These are phyloP conservation scores for Plectosphaerella plurivora DNA, from an alignment of 2,329 filamentous ascomycete species.

Conservation along the genomic window DNA sequence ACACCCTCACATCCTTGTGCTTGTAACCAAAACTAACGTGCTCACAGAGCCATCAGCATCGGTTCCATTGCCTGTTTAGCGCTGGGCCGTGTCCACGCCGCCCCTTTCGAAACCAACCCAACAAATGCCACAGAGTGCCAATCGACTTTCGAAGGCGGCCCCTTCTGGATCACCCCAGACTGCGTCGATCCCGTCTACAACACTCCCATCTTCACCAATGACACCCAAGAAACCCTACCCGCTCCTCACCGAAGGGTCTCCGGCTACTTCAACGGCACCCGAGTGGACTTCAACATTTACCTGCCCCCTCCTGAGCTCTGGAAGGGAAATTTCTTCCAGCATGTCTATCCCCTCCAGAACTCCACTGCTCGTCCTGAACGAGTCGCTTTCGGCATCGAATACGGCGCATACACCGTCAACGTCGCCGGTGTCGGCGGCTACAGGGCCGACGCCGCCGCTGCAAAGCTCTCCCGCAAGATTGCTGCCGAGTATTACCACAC, in stretches of 20 bases:
- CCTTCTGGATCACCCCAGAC: background rate
- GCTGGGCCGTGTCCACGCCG: no score
- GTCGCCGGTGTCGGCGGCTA: slow-evolving; percentile 10
- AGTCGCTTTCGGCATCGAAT: slow-evolving; percentile 11
- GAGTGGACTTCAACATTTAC: slow-evolving; percentile 16
- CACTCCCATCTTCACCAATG: background rate
- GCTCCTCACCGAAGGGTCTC: slow-evolving; percentile 10
- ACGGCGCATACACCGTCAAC: slow-evolving; percentile 14
- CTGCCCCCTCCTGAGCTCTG: slow-evolving; percentile 10
- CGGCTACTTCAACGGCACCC: slow-evolving; percentile 13
- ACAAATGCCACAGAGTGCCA: background rate
- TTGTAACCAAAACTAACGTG: no score
- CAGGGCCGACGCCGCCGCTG: slow-evolving; percentile 15
- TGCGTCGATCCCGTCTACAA: background rate
- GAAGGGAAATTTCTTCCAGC: slow-evolving; percentile 16
- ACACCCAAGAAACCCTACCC: background rate
- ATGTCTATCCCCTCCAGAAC: slow-evolving; percentile 11
- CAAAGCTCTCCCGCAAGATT: slow-evolving; percentile 11
- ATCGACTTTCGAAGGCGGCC: background rate
- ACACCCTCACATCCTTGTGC: no score
- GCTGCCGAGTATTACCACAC: slow-evolving; percentile 10
- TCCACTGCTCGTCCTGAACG: background rate
- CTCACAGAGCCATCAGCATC: no score
- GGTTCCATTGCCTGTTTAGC: no score
- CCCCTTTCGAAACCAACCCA: slow-evolving; percentile 14